Evolutionary conservation across 2,329 filamentous ascomycete genomes (phyloP), one percentile per base, ranked within the genome.

Genomic region (Aplosporella prunicola): DNA sequence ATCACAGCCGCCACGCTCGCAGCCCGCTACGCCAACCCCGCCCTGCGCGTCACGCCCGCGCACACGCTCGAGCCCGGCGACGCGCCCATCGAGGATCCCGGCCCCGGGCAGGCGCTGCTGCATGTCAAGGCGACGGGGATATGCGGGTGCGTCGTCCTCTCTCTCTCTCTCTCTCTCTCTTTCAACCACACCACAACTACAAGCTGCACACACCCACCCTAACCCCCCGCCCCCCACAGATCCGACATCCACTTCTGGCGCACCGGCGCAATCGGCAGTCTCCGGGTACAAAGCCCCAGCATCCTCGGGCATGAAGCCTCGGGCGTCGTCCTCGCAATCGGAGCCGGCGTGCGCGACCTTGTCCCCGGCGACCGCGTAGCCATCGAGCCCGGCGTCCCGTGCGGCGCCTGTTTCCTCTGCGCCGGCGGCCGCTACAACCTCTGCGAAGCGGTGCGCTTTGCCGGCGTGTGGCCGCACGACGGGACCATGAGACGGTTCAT

Each of bases 201-300:
- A 9, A 32, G 6, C 20, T 39, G 9, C n/a, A 18, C 23, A 14
- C 7, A 11, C 9, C 10, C 9, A 14, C 9, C 10, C 18, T 4
- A 18, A 23, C 15, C 16, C 22, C n/a, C n/a, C n/a, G n/a, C n/a
- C n/a, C n/a, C n/a, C n/a, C n/a, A n/a, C 41, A 75, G 71, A 26
- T 80, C 76, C 1, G 78, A 82, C 47, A 70, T 82, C 45, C 78
- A 82, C 51, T 78, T 80, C 47, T 82, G 78, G 78, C 76, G 76
- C 47, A 62, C 66, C 1, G 78, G 78, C 16, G 60, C 68, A 9
- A 82, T 82, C 48, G 78, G 79, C 2, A 66, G 69, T 2, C 63
- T 82, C 2, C 66, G 74, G 2, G 70, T 82, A 9, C 68, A 76
- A 41, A 71, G 71, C 14, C 74, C 80, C 45, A 78, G 74, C 47